These are phyloP conservation scores for Dothistroma pini DNA, from an alignment of 2,329 filamentous ascomycete species.

Conservation along the genomic window DNA sequence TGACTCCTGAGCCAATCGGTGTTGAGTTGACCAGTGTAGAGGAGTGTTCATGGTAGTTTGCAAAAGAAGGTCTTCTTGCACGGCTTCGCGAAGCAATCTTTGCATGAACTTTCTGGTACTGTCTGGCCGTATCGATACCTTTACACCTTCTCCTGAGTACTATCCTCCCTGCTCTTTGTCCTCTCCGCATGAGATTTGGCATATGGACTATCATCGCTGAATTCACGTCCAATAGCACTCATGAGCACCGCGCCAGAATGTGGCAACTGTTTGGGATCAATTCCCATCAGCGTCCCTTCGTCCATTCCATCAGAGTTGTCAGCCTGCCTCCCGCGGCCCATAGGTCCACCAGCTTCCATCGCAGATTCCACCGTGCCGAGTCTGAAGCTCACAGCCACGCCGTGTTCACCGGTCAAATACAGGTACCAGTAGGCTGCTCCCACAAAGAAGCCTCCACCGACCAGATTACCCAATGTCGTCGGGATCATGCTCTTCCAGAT, in stretches of 20 bases:
- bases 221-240: conserved; percentile 22
- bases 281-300: conserved; percentile 5
- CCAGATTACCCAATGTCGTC: conserved; percentile 50
- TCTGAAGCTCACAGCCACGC: conserved; percentile 24
- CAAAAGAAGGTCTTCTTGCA: not conserved
- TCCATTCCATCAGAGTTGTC: not conserved
- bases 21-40: not conserved
- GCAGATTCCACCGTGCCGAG: conserved; percentile 21
- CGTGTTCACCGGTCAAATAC: conserved; percentile 26
- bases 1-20: too few relatives aligned
- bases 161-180: conserved; percentile 7
- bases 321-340: conserved; percentile 7
- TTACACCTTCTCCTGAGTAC: not conserved
- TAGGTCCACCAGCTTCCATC: conserved; percentile 26
- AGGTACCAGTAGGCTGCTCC: conserved; percentile 48
- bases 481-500: conserved; percentile 58
- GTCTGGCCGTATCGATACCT: not conserved
- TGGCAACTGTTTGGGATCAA: conserved; percentile 12
- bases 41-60: not conserved
- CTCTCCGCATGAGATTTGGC: conserved; percentile 24
- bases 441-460: conserved; percentile 62
- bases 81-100: not conserved
- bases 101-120: not conserved
- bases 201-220: conserved; percentile 23
- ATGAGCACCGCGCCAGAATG: conserved; percentile 16